phyloP scores from a whole-genome alignment of 352 stramenopile genomes.

The Thalassiosira gravida region DNA sequence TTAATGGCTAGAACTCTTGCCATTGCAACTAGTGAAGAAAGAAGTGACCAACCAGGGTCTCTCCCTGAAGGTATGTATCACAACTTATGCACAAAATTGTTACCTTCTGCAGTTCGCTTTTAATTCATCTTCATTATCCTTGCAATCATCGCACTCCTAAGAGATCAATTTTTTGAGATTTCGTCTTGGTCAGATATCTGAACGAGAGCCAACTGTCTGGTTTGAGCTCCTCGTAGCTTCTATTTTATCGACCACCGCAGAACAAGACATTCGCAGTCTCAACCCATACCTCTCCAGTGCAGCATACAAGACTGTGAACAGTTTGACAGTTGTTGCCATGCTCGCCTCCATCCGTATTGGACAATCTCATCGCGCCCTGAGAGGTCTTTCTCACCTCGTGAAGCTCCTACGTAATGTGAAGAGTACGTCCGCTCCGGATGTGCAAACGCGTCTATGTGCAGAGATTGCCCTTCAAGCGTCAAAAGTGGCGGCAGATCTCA shows the following conservation, averaged over 20 bases:
- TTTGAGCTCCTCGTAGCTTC: slow-evolving; percentile 87
- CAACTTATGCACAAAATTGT: neutral
- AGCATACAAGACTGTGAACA: slow-evolving; percentile 86
- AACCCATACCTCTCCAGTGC: slow-evolving; percentile 87
- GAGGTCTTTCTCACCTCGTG: slow-evolving; percentile 80
- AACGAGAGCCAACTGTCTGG: slow-evolving; percentile 85
- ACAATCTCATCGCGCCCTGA: slow-evolving; percentile 83
- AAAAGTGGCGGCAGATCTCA: slow-evolving; percentile 84
- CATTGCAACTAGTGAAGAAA: slow-evolving; percentile 86
- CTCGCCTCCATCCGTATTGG: slow-evolving; percentile 87
- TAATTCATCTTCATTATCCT: slow-evolving; percentile 3
- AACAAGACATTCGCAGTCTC: slow-evolving; percentile 86
- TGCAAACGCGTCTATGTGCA: slow-evolving; percentile 70
- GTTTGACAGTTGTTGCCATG: slow-evolving; percentile 87
- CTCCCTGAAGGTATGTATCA: slow-evolving; percentile 33
- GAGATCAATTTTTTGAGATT: slow-evolving; percentile 86
- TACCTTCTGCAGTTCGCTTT: slow-evolving; percentile 1
- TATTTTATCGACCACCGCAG: slow-evolving; percentile 83
- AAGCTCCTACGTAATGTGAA: slow-evolving; percentile 78
- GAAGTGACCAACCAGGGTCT: slow-evolving; percentile 74
- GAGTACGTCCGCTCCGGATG: slow-evolving; percentile 60
- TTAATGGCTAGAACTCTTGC: slow-evolving; percentile 84
- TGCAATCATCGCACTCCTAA: slow-evolving; percentile 11
- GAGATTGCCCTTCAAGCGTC: slow-evolving; percentile 85
- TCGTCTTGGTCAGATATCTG: slow-evolving; percentile 82